Conservation (phyloP, 768 basidiomycete species). For the Russula foetens region DNA sequence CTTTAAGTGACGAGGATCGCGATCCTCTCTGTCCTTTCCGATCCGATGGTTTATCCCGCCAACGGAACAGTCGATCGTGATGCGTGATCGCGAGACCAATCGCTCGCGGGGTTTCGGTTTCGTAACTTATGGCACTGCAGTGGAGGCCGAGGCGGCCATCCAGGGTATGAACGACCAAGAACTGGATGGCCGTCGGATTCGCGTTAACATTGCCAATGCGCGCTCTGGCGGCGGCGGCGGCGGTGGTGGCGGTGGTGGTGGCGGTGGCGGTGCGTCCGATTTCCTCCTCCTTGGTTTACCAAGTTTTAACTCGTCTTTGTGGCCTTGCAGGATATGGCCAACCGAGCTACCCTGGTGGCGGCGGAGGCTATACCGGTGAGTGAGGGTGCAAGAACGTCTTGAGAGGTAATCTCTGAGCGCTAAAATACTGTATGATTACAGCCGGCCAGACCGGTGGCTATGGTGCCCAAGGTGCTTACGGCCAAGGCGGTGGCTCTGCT, state of each 20-base stretch:
- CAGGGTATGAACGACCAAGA: constrained; percentile 75
- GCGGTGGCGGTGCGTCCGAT: constrained; percentile 34
- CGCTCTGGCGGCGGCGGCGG: constrained; percentile 36
- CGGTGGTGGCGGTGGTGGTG: constrained; percentile 36
- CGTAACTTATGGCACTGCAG: constrained; percentile 58
- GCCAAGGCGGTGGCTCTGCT: constrained; percentile 25
- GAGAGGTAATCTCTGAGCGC: background rate
- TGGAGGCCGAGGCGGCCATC: constrained; percentile 79
- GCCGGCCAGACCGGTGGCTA: constrained; percentile 25
- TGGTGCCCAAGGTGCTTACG: constrained; percentile 20
- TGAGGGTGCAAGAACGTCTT: background rate
- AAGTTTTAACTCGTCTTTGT: background rate
- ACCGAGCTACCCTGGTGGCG: constrained; percentile 29
- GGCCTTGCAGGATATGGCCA: constrained; percentile 22
- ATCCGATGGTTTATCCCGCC: no score
- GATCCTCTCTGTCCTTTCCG: background rate
- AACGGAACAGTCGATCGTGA: constrained; percentile 89
- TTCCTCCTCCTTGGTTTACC: background rate
- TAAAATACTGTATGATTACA: background rate
- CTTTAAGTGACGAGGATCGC: background rate
- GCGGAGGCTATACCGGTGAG: constrained; percentile 26
- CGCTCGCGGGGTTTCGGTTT: constrained; percentile 97
- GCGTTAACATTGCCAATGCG: constrained; percentile 77
- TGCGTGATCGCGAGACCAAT: constrained; percentile 97
- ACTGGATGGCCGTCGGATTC: constrained; percentile 87